Base-by-base conservation (phyloP, 257 asterid genomes). In the Nicotiana tomentosiformis region DNA sequence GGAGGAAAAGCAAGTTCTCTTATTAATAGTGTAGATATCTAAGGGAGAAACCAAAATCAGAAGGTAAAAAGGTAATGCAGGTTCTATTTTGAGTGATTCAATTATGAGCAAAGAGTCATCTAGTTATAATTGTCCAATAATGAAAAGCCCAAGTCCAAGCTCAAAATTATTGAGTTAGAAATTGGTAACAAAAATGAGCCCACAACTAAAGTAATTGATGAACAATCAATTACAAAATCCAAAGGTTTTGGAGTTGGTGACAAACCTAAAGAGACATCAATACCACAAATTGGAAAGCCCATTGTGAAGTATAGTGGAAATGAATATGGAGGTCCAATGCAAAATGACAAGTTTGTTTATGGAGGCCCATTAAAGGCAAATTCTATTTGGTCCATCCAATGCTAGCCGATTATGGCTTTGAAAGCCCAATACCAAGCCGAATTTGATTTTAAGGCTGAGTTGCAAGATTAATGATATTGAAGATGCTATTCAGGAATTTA, bases 21-120 rank as follows among this genome's bases (percentile, higher is more conserved):
- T 9, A 95, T 95, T 5, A 87, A 76, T n/a, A 97, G 95, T 1
- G 91, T 92, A 0, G 98, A 95, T 82, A 95, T 82, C 84, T 91
- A 1, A 74, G 83, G 9, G 91, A 91, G 82, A 90, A 86, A 23
- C 88, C 91, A 5, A 85, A 65, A 57, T 74, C 15, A 1, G 84
- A 66, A 15, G 84, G 84, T 15, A 80, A 49, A 89, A 67, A 7
- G 87, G 91, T 10, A 92, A 91, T 58, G 83, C 90, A 1, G 61
- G 92, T 23, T 95, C 98, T 7, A 88, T 93, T 0, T 76, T 95
- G 4, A 90, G 97, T 78, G 94, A 91, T 81, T 88, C 98, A 12
- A 46, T 91, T 6, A 29, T 88, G 3, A 93, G 95, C 88, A 92
- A 88, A 83, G 92, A 89, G 6, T 85, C 95, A 20, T 69, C 88